Base-by-base conservation (phyloP, 768 basidiomycete species). In the Phallus indusiatus region DNA sequence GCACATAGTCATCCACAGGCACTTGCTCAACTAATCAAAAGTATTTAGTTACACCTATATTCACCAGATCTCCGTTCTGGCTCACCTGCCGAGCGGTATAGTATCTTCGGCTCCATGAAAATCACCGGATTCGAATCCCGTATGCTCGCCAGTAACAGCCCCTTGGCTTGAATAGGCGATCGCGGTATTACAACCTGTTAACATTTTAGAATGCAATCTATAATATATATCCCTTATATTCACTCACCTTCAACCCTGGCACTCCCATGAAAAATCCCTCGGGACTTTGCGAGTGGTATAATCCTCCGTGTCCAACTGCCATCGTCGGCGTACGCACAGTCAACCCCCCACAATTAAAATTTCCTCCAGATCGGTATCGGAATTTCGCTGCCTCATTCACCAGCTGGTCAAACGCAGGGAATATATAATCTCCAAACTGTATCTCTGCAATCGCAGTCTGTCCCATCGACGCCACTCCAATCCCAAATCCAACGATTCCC, bases 321-420 rank as follows among this genome's bases (percentile, higher is more conserved):
- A 94, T 94, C 9, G 89, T 88, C 1, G 93, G 93, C 34, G 88
- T 85, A 22, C 90, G 82, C 52, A 93, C 81, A 0, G 90, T 94
- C 20, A 93, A 74, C 5, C 82, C 81, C 20, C 93, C 92, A n/a
- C 85, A 85, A 59, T 89, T 83, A 71, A 80, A 94, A 54, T 80
- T 76, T 0, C 91, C 90, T 34, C 90, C 92, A 21, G 91, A 91
- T 28, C 92, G 88, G 68, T 92, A 97, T 36, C 92, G 80, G 63
- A 86, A 83, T 71, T 97, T 97, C 37, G 94, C 93, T 1, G 92
- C 94, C 74, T 97, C 94, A 63, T 95, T 96, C 46, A 96, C 92
- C 20, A 96, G 77, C 78, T 94, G 93, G 67, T 96, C 94, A 67
- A 97, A 97, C 0, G 94, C 94, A 11, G 94, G 94, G 67, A 78